Evolutionary conservation across 441 rosid genomes (phyloP).

Genomic region (Mallotus repandus): DNA sequence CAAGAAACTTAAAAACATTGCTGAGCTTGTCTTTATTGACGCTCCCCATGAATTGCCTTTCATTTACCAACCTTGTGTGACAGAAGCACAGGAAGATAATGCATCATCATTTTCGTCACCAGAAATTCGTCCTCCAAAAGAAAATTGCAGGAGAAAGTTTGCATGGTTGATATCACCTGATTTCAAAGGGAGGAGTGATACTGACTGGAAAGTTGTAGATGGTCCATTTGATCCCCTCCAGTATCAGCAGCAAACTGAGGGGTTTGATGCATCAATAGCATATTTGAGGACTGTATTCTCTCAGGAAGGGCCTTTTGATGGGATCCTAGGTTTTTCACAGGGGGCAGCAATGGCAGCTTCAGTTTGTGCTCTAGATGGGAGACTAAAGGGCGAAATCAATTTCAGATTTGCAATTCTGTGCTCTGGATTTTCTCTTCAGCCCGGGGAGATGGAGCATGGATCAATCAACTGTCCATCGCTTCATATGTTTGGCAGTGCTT

Average conservation of each 20-base stretch:
- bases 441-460: conserved; percentile 31
- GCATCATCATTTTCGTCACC: conserved; percentile 27
- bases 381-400: conserved; percentile 47
- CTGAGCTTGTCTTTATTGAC: conserved; percentile 68
- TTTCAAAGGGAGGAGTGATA: conserved; percentile 33
- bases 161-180: conserved; percentile 79
- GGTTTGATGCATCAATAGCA: conserved; percentile 56
- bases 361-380: conserved; percentile 41
- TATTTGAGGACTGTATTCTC: conserved; percentile 48
- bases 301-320: conserved; percentile 82
- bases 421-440: conserved; percentile 61
- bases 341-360: conserved; percentile 94
- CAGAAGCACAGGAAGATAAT: conserved; percentile 12
- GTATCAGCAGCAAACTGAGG: conserved; percentile 77
- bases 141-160: conserved; percentile 66
- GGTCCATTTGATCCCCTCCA: conserved; percentile 73
- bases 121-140: conserved; percentile 40
- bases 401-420: conserved; percentile 79
- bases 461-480: conserved; percentile 74
- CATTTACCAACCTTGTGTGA: conserved; percentile 50
- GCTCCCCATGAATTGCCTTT: conserved; percentile 85
- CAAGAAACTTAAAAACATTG: conserved; percentile 79
- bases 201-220: conserved; percentile 55
- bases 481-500: conserved; percentile 72
- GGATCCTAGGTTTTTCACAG: conserved; percentile 85